Conservation (phyloP, 2,329 filamentous ascomycete genomes). For the Mycocentrospora acerina region DNA sequence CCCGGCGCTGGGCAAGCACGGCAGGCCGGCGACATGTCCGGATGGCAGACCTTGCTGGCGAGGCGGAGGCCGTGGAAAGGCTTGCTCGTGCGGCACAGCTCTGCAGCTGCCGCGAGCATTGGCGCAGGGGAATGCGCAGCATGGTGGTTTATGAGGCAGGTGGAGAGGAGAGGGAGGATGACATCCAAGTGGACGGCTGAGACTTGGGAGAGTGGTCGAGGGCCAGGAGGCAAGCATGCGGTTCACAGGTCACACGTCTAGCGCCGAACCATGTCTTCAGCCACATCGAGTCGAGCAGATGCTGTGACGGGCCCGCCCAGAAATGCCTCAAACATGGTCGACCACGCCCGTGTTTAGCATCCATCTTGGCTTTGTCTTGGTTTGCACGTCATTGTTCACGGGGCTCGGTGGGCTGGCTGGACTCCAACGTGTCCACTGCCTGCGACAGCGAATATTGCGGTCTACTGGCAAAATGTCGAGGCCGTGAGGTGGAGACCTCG, state of each 20-base stretch:
- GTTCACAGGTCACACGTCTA: background rate
- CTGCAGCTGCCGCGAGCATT: conserved; percentile 66
- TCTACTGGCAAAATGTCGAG: too few relatives aligned
- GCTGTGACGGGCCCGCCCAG: conserved; percentile 14
- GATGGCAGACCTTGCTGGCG: conserved; percentile 44
- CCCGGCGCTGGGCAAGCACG: conserved; percentile 51
- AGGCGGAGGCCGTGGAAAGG: conserved; percentile 45
- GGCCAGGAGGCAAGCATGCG: conserved; percentile 4
- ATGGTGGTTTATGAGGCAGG: conserved; percentile 52
- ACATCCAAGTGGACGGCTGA: conserved; percentile 34
- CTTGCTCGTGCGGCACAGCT: conserved; percentile 51
- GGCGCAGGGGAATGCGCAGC: conserved; percentile 69
- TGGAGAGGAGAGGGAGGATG: conserved; percentile 22
- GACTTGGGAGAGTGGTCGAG: conserved; percentile 16
- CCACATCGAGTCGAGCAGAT: conserved; percentile 16
- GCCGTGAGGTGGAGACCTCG: too few relatives aligned
- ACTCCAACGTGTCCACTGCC: too few relatives aligned
- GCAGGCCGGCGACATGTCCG: conserved; percentile 52
- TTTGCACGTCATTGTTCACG: too few relatives aligned
- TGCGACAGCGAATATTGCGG: too few relatives aligned
- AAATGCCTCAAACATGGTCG: conserved; percentile 25
- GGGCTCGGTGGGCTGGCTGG: too few relatives aligned
- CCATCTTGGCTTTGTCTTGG: background rate
- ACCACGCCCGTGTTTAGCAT: background rate
- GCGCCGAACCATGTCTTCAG: conserved; percentile 12